Evolutionary conservation across 768 basidiomycete species (phyloP).

Genomic region (Russula brevipes): DNA sequence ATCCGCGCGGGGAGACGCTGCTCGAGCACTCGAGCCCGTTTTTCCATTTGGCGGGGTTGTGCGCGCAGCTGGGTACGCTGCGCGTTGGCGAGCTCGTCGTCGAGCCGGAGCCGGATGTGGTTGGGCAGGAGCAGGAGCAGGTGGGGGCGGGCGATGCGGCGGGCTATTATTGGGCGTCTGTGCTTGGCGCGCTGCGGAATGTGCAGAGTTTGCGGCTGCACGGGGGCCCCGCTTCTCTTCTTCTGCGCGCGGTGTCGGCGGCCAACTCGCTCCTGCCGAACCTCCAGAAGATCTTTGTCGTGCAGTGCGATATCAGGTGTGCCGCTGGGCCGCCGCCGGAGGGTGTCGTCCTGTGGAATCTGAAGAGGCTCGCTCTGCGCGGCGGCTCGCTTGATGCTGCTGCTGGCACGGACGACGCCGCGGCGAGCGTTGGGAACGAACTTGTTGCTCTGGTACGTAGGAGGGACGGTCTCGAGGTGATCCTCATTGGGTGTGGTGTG

Average conservation of each 20-base stretch:
- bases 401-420: neutral
- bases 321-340: neutral
- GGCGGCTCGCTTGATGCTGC: neutral
- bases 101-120: constrained; percentile 5
- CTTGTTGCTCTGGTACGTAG: constrained; percentile 7
- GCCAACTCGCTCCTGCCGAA: neutral
- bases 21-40: constrained; percentile 19
- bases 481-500: constrained; percentile 8
- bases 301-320: neutral
- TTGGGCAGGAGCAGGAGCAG: neutral
- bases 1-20: constrained; percentile 4
- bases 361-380: constrained; percentile 5
- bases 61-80: neutral
- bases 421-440: neutral
- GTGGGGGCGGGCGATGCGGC: neutral
- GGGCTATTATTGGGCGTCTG: neutral
- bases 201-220: constrained; percentile 5
- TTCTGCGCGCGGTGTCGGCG: neutral
- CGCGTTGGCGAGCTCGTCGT: neutral
- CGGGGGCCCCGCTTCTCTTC: neutral
- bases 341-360: constrained; percentile 1
- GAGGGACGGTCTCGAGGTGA: constrained; percentile 10
- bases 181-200: neutral
- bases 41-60: constrained; percentile 13
- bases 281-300: constrained; percentile 11